These are phyloP conservation scores for Lactifluus subvellereus DNA, from an alignment of 768 basidiomycete species.

Conservation along the genomic window DNA sequence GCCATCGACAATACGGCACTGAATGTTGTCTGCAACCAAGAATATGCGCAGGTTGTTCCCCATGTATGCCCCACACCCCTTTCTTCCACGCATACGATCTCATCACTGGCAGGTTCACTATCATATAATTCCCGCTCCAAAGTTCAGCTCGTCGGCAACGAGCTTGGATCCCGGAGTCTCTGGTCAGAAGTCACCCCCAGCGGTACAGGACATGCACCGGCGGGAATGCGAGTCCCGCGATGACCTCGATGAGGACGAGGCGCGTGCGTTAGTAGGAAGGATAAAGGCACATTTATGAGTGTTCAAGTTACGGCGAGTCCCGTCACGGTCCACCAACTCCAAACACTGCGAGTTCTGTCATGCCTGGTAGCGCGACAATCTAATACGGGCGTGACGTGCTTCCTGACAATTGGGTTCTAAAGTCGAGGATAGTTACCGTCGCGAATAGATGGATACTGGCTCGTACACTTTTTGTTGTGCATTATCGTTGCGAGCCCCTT, in stretches of 20 bases:
- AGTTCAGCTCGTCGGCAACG: slow-evolving; percentile 29
- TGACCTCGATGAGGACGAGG: slow-evolving; percentile 58
- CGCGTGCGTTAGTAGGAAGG: slow-evolving; percentile 37
- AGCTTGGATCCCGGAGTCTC: slow-evolving; percentile 15
- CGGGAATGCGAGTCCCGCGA: slow-evolving; percentile 52
- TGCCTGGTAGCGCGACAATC: not conserved
- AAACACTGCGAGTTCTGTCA: not conserved
- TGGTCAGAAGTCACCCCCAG: slow-evolving; percentile 31
- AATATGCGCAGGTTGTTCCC: slow-evolving; percentile 76
- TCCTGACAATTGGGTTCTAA: not conserved
- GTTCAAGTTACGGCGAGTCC: not conserved
- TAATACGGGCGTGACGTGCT: not conserved
- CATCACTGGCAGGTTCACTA: slow-evolving; percentile 53
- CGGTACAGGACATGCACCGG: slow-evolving; percentile 51
- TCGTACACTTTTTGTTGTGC: not conserved
- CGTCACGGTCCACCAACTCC: not conserved
- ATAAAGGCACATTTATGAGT: slow-evolving; percentile 31
- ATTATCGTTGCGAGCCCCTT: not conserved
- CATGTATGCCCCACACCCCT: slow-evolving; percentile 44
- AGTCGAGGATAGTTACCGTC: not conserved
- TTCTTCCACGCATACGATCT: not conserved
- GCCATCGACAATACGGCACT: slow-evolving; percentile 60
- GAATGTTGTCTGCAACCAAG: slow-evolving; percentile 76
- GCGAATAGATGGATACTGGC: not conserved
- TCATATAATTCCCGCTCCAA: slow-evolving; percentile 70